Conservation (phyloP, 176 grass and related monocot species). For the Poa annua region DNA sequence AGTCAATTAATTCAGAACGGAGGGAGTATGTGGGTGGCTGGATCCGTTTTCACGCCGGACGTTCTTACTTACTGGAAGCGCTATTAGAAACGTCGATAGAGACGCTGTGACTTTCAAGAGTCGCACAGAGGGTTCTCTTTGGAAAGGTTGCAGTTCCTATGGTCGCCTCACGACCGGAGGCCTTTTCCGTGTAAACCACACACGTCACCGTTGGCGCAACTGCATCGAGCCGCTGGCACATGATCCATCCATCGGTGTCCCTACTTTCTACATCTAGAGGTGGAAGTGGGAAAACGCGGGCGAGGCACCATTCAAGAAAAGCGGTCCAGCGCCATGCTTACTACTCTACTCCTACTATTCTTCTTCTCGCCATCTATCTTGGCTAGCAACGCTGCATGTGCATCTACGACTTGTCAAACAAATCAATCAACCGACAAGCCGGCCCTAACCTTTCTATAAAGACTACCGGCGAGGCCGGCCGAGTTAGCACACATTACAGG, state of each 20-base stretch:
- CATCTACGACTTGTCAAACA: not conserved
- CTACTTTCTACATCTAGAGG: not conserved
- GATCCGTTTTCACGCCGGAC: too few relatives aligned
- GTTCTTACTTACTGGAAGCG: too few relatives aligned
- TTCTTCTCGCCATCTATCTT: not conserved
- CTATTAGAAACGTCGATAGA: too few relatives aligned
- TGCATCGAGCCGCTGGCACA: not conserved
- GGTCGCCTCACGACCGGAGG: not conserved
- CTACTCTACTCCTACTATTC: too few relatives aligned
- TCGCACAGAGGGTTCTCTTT: too few relatives aligned
- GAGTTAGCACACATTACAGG: not conserved
- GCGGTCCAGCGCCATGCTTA: not conserved
- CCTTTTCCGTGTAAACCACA: not conserved
- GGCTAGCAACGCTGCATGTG: not conserved
- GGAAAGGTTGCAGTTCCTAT: not conserved
- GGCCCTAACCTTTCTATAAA: constrained; percentile 22
- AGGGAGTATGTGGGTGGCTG: too few relatives aligned
- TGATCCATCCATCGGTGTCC: not conserved
- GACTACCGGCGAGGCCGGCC: not conserved
- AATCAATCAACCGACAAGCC: not conserved
- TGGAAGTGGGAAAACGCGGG: not conserved
- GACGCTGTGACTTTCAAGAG: too few relatives aligned
- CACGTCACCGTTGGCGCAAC: not conserved
- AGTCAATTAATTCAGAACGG: too few relatives aligned
- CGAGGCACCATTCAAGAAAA: not conserved